Evolutionary conservation across 2,329 filamentous ascomycete species (phyloP), one percentile per base, ranked within the genome.

Genomic region (Hirsutella minnesotensis): DNA sequence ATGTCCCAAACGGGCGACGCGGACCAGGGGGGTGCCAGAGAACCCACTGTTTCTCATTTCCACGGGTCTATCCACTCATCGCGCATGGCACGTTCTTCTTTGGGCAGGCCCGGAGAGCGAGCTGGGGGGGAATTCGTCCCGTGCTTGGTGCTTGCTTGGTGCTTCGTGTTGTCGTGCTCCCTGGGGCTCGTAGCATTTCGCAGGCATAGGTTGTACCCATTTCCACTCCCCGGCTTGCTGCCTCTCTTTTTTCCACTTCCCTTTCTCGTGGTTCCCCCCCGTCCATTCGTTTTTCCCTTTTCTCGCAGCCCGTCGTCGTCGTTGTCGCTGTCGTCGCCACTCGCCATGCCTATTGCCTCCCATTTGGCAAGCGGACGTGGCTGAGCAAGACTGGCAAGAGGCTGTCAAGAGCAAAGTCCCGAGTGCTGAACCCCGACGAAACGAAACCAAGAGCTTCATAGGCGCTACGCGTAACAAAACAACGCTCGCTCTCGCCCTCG

Each of bases 331-430:
- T n/a, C n/a, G n/a, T 36, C 19, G 43, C 42, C 38, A 29, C 44
- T 52, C 49, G 51, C 40, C 44, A 53, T 53, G 51, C 47, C 40
- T 44, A 43, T 44, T 39, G 42, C 40, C 21, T 41, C 43, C 29
- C 31, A 13, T 22, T 46, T 38, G 37, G 18, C 42, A 38, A 40
- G 42, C 42, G 39, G 49, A 44, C 44, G 44, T 38, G 42, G 48
- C 46, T 41, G 47, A 49, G 38, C 41, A 46, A 37, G 31, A 37
- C 24, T 13, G 35, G 24, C 31, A 35, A 35, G 24, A 27, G 21
- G 37, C 22, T 39, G 41, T 36, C 41, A 20, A 35, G 15, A 19
- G 4, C 20, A 19, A 16, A 34, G 22, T 22, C n/a, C 30, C 24
- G n/a, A 27, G 34, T 19, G 27, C 16, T 33, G 33, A 24, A 20